phyloP scores from a whole-genome alignment of 116 monocot genomes.

The Cymodocea nodosa region DNA sequence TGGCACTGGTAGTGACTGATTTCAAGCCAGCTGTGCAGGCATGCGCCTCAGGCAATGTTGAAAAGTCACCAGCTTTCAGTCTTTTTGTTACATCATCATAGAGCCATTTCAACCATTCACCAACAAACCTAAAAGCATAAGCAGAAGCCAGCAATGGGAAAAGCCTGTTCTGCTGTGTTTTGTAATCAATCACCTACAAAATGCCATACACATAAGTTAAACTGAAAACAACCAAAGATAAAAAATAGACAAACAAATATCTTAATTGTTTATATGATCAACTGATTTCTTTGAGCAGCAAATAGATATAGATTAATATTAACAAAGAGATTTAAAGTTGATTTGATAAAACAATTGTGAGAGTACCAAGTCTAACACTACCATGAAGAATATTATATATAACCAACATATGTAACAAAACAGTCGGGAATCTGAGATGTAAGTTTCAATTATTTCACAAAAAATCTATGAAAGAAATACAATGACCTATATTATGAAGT shows the following conservation, averaged over 20 bases:
- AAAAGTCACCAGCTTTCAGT: constrained; percentile 77
- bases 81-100: constrained; percentile 84
- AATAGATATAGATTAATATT: no score
- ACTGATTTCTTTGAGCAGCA: no score
- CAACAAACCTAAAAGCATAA: constrained; percentile 97
- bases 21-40: constrained; percentile 99
- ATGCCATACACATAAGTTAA: not conserved
- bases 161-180: constrained; percentile 96
- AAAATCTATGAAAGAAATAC: no score
- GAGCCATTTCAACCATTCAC: constrained; percentile 94
- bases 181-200: constrained; percentile 86
- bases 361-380: no score
- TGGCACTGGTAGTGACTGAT: constrained; percentile 79
- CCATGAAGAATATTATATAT: no score
- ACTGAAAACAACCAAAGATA: not conserved
- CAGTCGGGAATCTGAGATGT: no score
- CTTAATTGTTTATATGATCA: no score
- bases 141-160: constrained; percentile 97
- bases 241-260: not conserved
- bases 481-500: no score
- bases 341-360: no score
- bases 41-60: constrained; percentile 93
- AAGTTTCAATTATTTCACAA: not conserved
- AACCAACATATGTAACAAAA: not conserved
- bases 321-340: no score